These are phyloP conservation scores for Beauveria pseudobassiana DNA, from an alignment of 2,329 filamentous ascomycete species.

Conservation along the genomic window DNA sequence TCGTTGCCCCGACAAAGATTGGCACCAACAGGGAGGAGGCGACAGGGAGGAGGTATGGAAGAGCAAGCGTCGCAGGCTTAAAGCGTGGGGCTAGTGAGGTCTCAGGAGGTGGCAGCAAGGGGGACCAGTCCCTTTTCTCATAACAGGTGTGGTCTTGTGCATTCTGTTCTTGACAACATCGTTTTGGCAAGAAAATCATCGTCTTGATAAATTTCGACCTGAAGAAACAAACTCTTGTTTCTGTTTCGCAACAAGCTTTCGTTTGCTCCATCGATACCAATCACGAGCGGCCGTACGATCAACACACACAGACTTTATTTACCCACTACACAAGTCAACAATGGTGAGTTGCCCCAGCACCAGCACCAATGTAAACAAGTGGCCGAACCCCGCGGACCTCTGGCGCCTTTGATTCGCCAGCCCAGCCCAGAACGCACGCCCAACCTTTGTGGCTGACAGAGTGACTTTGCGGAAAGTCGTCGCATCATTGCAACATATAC, in stretches of 20 bases:
- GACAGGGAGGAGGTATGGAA: slow-evolving; percentile 6
- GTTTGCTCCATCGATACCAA: not conserved
- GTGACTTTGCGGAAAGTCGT: not conserved
- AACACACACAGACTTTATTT: slow-evolving; percentile 7
- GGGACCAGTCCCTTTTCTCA: not conserved
- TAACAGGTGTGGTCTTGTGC: not conserved
- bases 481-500: not conserved
- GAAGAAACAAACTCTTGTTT: not conserved
- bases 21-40: slow-evolving; percentile 15
- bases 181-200: not conserved
- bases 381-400: slow-evolving; percentile 19
- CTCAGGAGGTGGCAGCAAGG: slow-evolving; percentile 9
- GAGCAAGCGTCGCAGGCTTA: not conserved
- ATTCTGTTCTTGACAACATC: slow-evolving; percentile 10
- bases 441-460: not conserved
- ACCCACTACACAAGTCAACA: slow-evolving; percentile 18
- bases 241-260: not conserved
- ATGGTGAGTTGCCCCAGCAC: slow-evolving; percentile 33
- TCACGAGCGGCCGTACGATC: not conserved
- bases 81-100: slow-evolving; percentile 7
- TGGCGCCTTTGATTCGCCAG: slow-evolving; percentile 26
- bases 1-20: slow-evolving; percentile 29
- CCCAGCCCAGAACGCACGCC: slow-evolving; percentile 7
- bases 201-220: not conserved
- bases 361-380: slow-evolving; percentile 26